Base-by-base conservation (phyloP, 176 grass and related monocot species). In the Oryza longistaminata region DNA sequence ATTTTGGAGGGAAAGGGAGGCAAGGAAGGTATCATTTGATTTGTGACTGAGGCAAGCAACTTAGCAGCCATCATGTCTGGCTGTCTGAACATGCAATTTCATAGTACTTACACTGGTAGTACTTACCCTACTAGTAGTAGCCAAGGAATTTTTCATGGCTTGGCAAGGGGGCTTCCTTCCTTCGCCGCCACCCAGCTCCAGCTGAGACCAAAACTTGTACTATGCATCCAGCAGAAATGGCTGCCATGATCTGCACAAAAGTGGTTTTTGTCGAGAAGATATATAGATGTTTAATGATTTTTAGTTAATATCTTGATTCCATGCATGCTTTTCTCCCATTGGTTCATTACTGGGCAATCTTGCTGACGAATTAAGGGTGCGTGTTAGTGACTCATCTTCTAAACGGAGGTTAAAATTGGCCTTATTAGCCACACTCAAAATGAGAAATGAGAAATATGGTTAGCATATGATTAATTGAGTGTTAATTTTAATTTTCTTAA, bases 1-100 rank as follows among this genome's bases (percentile, higher is more conserved):
- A 86, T 85, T 85, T 82, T 86, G 67, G 46, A 79, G 78, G 78
- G 62, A 78, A 85, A 73, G 58, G n/a, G 73, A 21, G 48, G 46
- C 52, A 86, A 92, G 90, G 78, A 92, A 92, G 89, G 89, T 85
- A 91, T 91, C 39, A 40, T 8, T 40, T 40, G 76, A 84, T 90
- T 64, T 87, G 71, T 87, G 45, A 87, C 81, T 42, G 7, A 43
- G 53, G 10, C 85, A 91, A 91, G 89, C 89, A 91, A 87, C 81
- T 49, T 52, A 40, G 39, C 39, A 46, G 50, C 62, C 74, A 75
- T 74, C 52, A 55, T 55, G 52, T 55, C 52, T 55, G 52, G 16
- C 52, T 55, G 52, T 55, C 17, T 55, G 52, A 21, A 55, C 52
- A 6, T 55, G 66, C 34, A 1, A 4, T 11, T 4, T 17, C 44